Conservation (phyloP, 352 stramenopile genomes). For the Lagenidium sp. region DNA sequence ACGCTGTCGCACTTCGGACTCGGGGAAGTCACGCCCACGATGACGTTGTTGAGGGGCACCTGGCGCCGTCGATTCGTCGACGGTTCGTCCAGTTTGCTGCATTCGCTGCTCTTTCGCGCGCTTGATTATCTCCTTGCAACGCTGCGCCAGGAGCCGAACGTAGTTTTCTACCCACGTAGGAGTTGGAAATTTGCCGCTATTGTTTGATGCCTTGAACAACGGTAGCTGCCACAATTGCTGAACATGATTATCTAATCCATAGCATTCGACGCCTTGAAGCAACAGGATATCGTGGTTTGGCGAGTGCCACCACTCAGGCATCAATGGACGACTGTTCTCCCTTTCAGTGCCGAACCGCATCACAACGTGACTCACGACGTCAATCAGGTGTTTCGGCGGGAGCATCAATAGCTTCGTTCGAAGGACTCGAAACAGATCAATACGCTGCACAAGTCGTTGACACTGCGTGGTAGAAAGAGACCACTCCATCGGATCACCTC, state of each 20-base stretch:
- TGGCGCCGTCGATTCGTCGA: too few species aligned
- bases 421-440: conserved; percentile 73
- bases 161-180: conserved; percentile 77
- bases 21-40: conserved; percentile 4
- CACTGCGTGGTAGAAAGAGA: conserved; percentile 44
- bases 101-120: too few species aligned
- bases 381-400: conserved; percentile 44
- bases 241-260: conserved; percentile 68
- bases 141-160: conserved; percentile 10
- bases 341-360: conserved; percentile 11
- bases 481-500: conserved; percentile 54
- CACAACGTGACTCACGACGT: conserved; percentile 46
- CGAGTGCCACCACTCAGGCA: conserved; percentile 66
- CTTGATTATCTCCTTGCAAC: too few species aligned
- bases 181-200: conserved; percentile 29
- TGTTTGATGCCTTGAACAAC: conserved; percentile 41
- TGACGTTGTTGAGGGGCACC: too few species aligned
- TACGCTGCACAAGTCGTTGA: conserved; percentile 56
- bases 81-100: too few species aligned
- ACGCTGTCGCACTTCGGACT: conserved; percentile 30
- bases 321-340: conserved; percentile 12
- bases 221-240: conserved; percentile 56
- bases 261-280: conserved; percentile 76
- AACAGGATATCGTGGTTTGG: conserved; percentile 73
- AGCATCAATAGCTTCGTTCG: conserved; percentile 62